A percentile compares a stretch with the other conserved stretches of the same genome.
Evolutionary conservation across 768 basidiomycete genomes (phyloP).

Genomic region (Kwoniella bestiolae): DNA sequence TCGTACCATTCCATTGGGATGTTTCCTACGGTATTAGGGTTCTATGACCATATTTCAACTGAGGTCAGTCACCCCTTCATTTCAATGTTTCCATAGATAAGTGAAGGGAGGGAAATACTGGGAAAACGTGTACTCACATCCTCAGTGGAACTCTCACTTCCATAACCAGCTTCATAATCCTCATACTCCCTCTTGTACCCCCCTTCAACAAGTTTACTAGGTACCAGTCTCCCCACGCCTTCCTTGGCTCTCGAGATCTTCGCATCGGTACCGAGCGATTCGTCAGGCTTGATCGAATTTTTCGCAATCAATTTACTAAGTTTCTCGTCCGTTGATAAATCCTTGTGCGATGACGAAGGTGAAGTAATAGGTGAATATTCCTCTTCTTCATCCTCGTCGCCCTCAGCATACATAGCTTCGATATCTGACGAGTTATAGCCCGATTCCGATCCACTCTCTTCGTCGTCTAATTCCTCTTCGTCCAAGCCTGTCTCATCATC

Average conservation of each 20-base stretch:
- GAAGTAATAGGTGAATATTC: conserved; percentile 32
- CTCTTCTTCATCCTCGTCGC: conserved; percentile 5
- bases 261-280: conserved; percentile 46
- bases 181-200: conserved; percentile 56
- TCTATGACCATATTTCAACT: no score
- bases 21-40: conserved; percentile 92
- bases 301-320: conserved; percentile 49
- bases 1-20: conserved; percentile 99
- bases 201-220: conserved; percentile 53
- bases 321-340: conserved; percentile 44
- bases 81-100: no score
- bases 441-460: conserved; percentile 54
- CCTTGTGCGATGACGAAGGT: conserved; percentile 34
- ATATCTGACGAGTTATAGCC: conserved; percentile 60
- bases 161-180: conserved; percentile 58
- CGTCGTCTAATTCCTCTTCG: conserved; percentile 40
- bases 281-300: conserved; percentile 55
- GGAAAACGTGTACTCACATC: no score
- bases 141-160: conserved; percentile 58
- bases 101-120: no score
- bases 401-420: conserved; percentile 49
- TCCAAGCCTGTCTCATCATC: conserved; percentile 25
- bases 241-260: conserved; percentile 51
- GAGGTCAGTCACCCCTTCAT: no score
- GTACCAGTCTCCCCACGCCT: conserved; percentile 45